Evolutionary conservation across 768 basidiomycete species (phyloP).

Genomic region (Auricularia sp.): DNA sequence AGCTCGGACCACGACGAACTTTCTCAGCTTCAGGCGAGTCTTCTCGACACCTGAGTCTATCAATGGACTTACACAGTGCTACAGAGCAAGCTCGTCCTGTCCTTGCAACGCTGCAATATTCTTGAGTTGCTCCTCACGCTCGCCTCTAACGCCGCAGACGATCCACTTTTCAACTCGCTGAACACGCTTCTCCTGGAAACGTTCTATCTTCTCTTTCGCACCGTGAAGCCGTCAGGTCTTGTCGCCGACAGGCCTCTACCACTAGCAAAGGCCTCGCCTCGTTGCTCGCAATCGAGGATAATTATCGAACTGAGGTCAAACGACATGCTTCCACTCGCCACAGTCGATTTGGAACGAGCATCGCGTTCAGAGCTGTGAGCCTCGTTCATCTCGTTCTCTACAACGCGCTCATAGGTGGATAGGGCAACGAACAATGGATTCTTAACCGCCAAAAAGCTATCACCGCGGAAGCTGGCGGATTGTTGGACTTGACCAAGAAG

Average conservation of each 20-base stretch:
- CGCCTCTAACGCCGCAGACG: constrained; percentile 64
- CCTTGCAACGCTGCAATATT: constrained; percentile 60
- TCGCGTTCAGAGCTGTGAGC: constrained; percentile 35
- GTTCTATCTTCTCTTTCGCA: constrained; percentile 81
- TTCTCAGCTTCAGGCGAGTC: constrained; percentile 53
- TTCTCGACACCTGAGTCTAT: background rate
- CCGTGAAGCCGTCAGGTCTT: constrained; percentile 52
- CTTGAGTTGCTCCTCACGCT: constrained; percentile 77
- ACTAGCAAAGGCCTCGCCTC: constrained; percentile 48
- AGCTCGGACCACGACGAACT: constrained; percentile 75
- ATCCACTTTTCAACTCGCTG: constrained; percentile 73
- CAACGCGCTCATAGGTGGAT: background rate
- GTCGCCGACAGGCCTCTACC: constrained; percentile 31
- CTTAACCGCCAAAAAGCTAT: constrained; percentile 83
- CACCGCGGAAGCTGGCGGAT: constrained; percentile 49
- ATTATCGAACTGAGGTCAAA: constrained; percentile 45
- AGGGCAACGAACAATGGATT: constrained; percentile 37
- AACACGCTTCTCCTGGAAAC: constrained; percentile 91
- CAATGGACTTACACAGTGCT: background rate
- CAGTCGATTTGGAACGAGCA: constrained; percentile 93
- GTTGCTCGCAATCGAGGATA: constrained; percentile 70
- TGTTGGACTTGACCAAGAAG: constrained; percentile 65
- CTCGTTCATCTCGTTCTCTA: background rate
- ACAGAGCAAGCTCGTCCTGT: constrained; percentile 57
- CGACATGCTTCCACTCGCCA: constrained; percentile 66